These are phyloP conservation scores for Vitis hybrid DNA, from an alignment of 177 flowering plant species.

Conservation along the genomic window DNA sequence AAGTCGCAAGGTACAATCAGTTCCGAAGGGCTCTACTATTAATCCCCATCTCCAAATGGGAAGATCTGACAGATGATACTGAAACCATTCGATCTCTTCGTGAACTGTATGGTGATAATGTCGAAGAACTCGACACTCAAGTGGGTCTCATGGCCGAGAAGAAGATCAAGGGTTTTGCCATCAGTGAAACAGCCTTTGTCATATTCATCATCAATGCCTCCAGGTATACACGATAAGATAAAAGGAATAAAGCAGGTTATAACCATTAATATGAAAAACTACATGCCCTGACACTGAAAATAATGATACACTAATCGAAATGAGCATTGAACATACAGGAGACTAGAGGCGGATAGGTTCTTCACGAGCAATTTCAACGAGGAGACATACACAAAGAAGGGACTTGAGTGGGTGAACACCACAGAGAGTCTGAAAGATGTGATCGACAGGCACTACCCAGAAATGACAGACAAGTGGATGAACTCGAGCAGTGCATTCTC, in stretches of 20 bases:
- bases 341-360: slow-evolving; percentile 55
- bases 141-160: slow-evolving; percentile 55
- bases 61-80: slow-evolving; percentile 44
- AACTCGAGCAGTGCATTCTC: slow-evolving; percentile 47
- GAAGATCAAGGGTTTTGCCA: slow-evolving; percentile 60
- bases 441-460: slow-evolving; percentile 44
- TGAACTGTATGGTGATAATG: slow-evolving; percentile 44
- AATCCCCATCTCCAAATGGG: slow-evolving; percentile 49
- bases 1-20: slow-evolving; percentile 47
- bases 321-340: slow-evolving; percentile 18
- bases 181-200: slow-evolving; percentile 50
- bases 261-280: no score
- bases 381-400: slow-evolving; percentile 42
- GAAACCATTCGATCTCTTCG: slow-evolving; percentile 31
- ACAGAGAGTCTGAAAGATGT: slow-evolving; percentile 52
- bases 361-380: slow-evolving; percentile 45
- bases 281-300: no score
- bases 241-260: neutral
- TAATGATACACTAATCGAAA: no score
- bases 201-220: slow-evolving; percentile 45
- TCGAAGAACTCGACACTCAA: slow-evolving; percentile 46
- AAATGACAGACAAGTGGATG: slow-evolving; percentile 48
- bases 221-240: slow-evolving; percentile 26
- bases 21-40: slow-evolving; percentile 41
- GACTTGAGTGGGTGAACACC: slow-evolving; percentile 51